Evolutionary conservation across 495 filamentous ascomycete genomes (phyloP).

Genomic region (Penicillium ucsense): DNA sequence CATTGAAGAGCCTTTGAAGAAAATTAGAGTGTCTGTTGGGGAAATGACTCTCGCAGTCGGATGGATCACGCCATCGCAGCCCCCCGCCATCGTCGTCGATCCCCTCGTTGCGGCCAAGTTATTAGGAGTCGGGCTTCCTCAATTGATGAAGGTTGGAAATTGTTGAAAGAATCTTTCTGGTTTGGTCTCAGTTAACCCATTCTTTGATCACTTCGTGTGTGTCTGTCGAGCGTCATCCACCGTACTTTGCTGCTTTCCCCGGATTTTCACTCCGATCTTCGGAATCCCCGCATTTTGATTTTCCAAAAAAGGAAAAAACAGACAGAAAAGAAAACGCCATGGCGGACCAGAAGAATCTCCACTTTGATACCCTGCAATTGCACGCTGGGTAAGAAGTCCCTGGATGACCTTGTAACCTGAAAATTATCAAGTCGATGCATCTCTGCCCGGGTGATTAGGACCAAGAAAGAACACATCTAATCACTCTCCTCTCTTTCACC

Average conservation of each 20-base stretch:
- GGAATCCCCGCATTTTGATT: slow-evolving; percentile 5
- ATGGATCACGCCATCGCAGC: slow-evolving; percentile 8
- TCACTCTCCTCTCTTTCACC: background rate
- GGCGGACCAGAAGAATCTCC: slow-evolving; percentile 22
- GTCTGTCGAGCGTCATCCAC: background rate
- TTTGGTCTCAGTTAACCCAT: too few species aligned
- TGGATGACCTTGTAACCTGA: background rate
- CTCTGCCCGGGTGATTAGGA: too few species aligned
- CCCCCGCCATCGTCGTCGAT: slow-evolving; percentile 1
- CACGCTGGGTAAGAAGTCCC: slow-evolving; percentile 72
- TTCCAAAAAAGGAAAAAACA: too few species aligned
- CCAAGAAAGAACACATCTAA: too few species aligned
- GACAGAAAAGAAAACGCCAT: slow-evolving; percentile 13
- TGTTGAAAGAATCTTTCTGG: too few species aligned
- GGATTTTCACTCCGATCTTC: background rate
- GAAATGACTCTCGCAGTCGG: background rate
- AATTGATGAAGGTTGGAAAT: too few species aligned
- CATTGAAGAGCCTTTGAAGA: too few species aligned
- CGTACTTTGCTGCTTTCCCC: background rate
- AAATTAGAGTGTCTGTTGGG: too few species aligned
- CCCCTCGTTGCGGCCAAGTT: background rate
- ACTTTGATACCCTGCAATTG: slow-evolving; percentile 92
- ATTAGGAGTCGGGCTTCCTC: too few species aligned
- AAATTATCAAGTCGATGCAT: background rate
- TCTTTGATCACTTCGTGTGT: too few species aligned